Evolutionary conservation across 2,329 filamentous ascomycete genomes (phyloP).

Genomic region (Ophiocordyceps camponoti-saundersi): DNA sequence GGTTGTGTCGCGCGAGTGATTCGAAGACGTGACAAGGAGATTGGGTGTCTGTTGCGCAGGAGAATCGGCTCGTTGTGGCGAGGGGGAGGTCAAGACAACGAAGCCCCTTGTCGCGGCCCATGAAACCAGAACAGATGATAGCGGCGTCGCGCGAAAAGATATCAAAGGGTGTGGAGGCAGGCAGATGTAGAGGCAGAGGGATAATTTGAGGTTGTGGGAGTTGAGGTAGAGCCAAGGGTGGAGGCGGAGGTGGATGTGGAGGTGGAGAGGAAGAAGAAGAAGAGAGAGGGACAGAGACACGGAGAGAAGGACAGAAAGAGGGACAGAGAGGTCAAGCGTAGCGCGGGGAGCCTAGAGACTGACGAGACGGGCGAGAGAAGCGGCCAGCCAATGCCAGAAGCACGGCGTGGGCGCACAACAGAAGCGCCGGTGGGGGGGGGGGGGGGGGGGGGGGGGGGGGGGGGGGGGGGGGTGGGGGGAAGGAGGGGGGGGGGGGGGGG

Average conservation of each 20-base stretch:
- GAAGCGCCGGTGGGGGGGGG: not conserved
- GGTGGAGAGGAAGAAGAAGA: not conserved
- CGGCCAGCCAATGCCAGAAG: conserved; percentile 13
- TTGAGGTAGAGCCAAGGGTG: too few species aligned
- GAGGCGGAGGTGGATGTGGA: too few species aligned
- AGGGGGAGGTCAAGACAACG: not conserved
- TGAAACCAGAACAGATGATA: not conserved
- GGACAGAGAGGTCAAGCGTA: too few species aligned
- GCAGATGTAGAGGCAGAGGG: too few species aligned
- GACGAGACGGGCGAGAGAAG: not conserved
- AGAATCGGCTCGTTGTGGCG: not conserved
- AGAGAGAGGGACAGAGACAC: not conserved
- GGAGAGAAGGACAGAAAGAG: not conserved
- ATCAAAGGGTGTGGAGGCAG: too few species aligned
- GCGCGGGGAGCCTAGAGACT: not conserved
- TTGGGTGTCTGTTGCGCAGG: not conserved
- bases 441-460: not conserved
- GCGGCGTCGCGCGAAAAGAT: too few species aligned
- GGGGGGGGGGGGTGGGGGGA: too few species aligned
- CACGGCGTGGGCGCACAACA: conserved; percentile 3
- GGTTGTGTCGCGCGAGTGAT: conserved; percentile 5
- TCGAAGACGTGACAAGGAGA: not conserved
- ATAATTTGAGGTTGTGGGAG: too few species aligned
- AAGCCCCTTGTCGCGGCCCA: not conserved
- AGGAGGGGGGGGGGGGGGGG: not conserved